Evolutionary conservation across 768 basidiomycete species (phyloP), one percentile per base, ranked within the genome.

Genomic region (Xerocomus spinulosus): DNA sequence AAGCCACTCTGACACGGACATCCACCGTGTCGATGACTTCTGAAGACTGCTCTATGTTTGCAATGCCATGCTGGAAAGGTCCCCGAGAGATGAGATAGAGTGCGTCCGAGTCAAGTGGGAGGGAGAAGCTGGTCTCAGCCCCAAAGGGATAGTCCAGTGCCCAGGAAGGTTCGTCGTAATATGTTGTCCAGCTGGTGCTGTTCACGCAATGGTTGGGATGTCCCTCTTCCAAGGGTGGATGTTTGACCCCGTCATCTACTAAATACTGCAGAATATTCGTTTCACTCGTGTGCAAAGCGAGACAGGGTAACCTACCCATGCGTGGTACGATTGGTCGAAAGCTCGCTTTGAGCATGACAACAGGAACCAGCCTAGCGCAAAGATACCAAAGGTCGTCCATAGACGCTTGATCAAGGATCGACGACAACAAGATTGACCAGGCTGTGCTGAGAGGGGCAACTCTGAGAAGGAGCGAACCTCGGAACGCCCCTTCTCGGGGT

Each of bases 41-140:
- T 3, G 55, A 49, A 9, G 71, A 69, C 35, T 68, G 59, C 21
- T 56, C 44, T 20, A 71, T 57, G 32, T 61, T 55, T 28, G 68
- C 56, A 12, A 35, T 17, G 21, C 71, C 70, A 0, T 49, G 33
- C 33, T 70, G 60, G 49, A 51, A 49, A 1, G 26, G 36, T 13
- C 70, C 70, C 29, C 54, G 64, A 39, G 70, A 53, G 12, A 63
- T 6, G 23, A 72, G 49, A 41, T 55, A 68, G 37, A 71, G 52
- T 6, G 38, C 49, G 30, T 71, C 66, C 9, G 63, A 54, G 25
- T 61, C 41, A 32, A 61, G 29, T 12, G 71, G 67, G 13, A 72
- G 65, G 17, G 59, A 51, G 49, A 70, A 57, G 2, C 44, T 33
- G 9, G 56, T 42, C 39, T 60, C 57, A 2, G 68, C 64, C n/a